Evolutionary conservation across 495 filamentous ascomycete genomes (phyloP), one percentile per base, ranked within the genome.

Genomic region (Penicillium coffeae): DNA sequence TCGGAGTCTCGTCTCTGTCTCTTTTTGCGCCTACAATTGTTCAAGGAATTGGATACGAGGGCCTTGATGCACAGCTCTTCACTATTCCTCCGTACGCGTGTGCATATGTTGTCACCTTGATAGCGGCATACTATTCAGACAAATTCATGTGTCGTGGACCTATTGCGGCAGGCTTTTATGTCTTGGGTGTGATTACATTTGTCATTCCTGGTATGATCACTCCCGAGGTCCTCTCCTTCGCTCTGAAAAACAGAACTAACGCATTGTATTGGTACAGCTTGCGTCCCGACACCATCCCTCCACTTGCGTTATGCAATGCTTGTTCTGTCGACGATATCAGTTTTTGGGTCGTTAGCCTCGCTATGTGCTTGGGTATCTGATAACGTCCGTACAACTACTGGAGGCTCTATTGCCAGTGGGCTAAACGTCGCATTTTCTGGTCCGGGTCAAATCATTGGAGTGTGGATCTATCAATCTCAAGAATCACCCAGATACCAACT

Each of bases 231-330:
- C n/a, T n/a, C n/a, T n/a, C n/a, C n/a, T n/a, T n/a, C n/a, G n/a
- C n/a, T n/a, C n/a, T n/a, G n/a, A n/a, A n/a, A n/a, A 20, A 8
- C 8, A 15, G 4, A 20, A 16, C 19, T 18, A 2, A 8, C 2
- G 10, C 18, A 13, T 20, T 16, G 10, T 40, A 40, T 19, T 18
- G 13, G 18, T 40, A 40, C 21, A 40, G 38, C 38, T 40, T 40
- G 38, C 18, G 38, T 40, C 38, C 15, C 38, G 3, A 19, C 38
- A 7, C 38, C 38, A 20, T 40, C 38, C 8, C 38, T 40, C 10
- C 38, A 40, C 13, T 20, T 40, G 9, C 38, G 38, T 18, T 40
- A 40, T 21, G 38, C 38, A 21, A 40, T 40, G 38, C 38, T 40
- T 13, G 35, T 40, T 3, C 38, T 40, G 2, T 40, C 5, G 7